Evolutionary conservation across 257 asterid genomes (phyloP).

Genomic region (Nicotiana undulata): DNA sequence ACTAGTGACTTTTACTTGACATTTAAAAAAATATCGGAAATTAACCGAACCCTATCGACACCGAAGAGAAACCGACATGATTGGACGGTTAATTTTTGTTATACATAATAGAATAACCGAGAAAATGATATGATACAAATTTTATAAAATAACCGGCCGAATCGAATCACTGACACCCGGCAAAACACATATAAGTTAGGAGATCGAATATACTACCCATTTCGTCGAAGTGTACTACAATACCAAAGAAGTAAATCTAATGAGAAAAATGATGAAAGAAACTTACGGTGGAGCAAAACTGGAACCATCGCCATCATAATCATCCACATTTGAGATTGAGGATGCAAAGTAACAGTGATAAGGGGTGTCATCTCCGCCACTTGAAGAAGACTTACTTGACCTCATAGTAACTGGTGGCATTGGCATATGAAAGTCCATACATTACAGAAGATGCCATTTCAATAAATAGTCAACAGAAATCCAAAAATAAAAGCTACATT

Average conservation of each 20-base stretch:
- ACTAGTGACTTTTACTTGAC: too few species aligned
- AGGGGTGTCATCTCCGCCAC: conserved; percentile 72
- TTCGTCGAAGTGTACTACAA: background rate
- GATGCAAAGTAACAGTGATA: conserved; percentile 52
- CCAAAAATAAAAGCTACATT: background rate
- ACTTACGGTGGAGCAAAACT: conserved; percentile 80
- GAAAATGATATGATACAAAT: too few species aligned
- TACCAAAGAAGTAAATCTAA: background rate
- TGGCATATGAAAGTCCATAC: conserved; percentile 28
- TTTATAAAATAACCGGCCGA: too few species aligned
- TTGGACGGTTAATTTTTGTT: too few species aligned
- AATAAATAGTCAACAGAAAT: background rate
- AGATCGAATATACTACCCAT: background rate
- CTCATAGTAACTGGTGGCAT: conserved; percentile 37
- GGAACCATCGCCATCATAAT: conserved; percentile 93
- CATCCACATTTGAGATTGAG: conserved; percentile 80
- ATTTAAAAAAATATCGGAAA: too few species aligned
- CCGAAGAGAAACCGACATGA: too few species aligned
- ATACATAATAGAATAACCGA: too few species aligned
- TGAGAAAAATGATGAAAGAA: background rate
- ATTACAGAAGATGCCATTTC: background rate
- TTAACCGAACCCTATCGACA: too few species aligned
- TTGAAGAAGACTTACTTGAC: conserved; percentile 72
- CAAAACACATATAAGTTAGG: conserved; percentile 8
- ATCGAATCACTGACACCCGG: too few species aligned